Percentiles rank a stretch among this genome's conserved stretches.
Conservation (phyloP, 2,329 filamentous ascomycete genomes). For the Aspergillus fructus region DNA sequence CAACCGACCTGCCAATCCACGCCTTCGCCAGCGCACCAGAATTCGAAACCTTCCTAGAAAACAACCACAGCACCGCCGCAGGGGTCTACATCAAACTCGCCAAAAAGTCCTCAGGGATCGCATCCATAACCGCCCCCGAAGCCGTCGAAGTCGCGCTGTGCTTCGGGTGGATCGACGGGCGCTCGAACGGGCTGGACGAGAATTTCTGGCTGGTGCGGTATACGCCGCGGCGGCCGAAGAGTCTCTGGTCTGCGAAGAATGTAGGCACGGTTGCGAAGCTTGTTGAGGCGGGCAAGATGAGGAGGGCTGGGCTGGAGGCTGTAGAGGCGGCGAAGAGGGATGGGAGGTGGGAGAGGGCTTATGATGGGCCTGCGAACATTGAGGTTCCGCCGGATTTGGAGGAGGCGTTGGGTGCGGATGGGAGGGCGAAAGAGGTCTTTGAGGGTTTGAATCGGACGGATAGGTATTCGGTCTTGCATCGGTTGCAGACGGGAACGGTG, state of each 20-base stretch:
- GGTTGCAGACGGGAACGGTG: slow-evolving; percentile 39
- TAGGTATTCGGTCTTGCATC: slow-evolving; percentile 48
- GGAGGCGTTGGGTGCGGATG: slow-evolving; percentile 40
- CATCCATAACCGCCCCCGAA: slow-evolving; percentile 48
- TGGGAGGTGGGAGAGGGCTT: slow-evolving; percentile 60
- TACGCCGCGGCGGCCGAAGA: slow-evolving; percentile 56
- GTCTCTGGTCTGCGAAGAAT: slow-evolving; percentile 62
- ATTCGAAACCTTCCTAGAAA: slow-evolving; percentile 44
- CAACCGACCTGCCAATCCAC: slow-evolving; percentile 26
- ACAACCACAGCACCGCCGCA: slow-evolving; percentile 30
- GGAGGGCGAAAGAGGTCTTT: slow-evolving; percentile 29
- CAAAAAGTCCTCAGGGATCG: slow-evolving; percentile 48
- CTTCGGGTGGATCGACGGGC: slow-evolving; percentile 65
- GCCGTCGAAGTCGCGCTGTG: slow-evolving; percentile 60
- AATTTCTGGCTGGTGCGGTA: slow-evolving; percentile 56
- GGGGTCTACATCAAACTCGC: slow-evolving; percentile 52
- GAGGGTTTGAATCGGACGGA: slow-evolving; percentile 44
- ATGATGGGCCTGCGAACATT: slow-evolving; percentile 51
- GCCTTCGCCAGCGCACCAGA: slow-evolving; percentile 26
- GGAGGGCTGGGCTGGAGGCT: slow-evolving; percentile 47
- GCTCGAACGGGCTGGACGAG: slow-evolving; percentile 48
- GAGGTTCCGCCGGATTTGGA: slow-evolving; percentile 52
- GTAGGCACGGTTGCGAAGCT: slow-evolving; percentile 52
- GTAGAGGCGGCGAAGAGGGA: slow-evolving; percentile 58
- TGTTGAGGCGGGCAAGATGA: slow-evolving; percentile 50